Evolutionary conservation across 805 yeast species (phyloP).

Genomic region (Teunomyces tritomae): DNA sequence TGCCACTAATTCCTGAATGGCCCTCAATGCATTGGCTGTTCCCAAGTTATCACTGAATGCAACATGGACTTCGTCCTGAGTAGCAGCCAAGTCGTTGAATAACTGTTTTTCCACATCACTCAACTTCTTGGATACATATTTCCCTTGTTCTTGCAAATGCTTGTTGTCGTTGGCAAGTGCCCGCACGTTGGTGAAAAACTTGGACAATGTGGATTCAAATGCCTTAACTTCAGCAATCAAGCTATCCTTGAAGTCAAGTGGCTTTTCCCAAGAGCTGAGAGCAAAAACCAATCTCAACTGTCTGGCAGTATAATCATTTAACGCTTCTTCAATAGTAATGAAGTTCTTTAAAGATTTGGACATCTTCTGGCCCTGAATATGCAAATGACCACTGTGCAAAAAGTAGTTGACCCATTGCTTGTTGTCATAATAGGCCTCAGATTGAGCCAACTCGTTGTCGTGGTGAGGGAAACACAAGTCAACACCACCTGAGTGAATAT

Average conservation of each 20-base stretch:
- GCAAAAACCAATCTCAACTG: slow-evolving; percentile 92
- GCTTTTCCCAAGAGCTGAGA: slow-evolving; percentile 87
- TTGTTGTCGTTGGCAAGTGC: slow-evolving; percentile 71
- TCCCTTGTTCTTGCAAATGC: slow-evolving; percentile 46
- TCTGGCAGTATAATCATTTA: slow-evolving; percentile 65
- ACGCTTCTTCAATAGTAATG: slow-evolving; percentile 90
- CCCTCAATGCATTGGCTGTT: slow-evolving; percentile 70
- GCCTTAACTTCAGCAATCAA: slow-evolving; percentile 74
- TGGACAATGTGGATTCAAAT: slow-evolving; percentile 69
- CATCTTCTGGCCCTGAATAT: slow-evolving; percentile 98
- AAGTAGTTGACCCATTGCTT: slow-evolving; percentile 97
- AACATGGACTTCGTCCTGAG: slow-evolving; percentile 62
- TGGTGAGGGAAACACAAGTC: slow-evolving; percentile 99
- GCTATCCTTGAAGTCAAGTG: slow-evolving; percentile 85
- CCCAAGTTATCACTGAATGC: slow-evolving; percentile 89
- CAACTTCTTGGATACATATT: slow-evolving; percentile 60
- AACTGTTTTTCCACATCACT: slow-evolving; percentile 55
- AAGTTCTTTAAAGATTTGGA: slow-evolving; percentile 92
- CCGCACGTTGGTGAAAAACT: slow-evolving; percentile 83
- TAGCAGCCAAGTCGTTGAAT: slow-evolving; percentile 43
- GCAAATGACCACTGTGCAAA: slow-evolving; percentile 95
- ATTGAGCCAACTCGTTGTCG: slow-evolving; percentile 96
- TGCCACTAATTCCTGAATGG: slow-evolving; percentile 65
- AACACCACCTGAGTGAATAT: slow-evolving; percentile 95
- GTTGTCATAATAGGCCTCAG: slow-evolving; percentile 88